A percentile compares a stretch with the other conserved stretches of the same genome.
phyloP scores from a whole-genome alignment of 2,329 filamentous ascomycete species.

The Fulvia fulva region DNA sequence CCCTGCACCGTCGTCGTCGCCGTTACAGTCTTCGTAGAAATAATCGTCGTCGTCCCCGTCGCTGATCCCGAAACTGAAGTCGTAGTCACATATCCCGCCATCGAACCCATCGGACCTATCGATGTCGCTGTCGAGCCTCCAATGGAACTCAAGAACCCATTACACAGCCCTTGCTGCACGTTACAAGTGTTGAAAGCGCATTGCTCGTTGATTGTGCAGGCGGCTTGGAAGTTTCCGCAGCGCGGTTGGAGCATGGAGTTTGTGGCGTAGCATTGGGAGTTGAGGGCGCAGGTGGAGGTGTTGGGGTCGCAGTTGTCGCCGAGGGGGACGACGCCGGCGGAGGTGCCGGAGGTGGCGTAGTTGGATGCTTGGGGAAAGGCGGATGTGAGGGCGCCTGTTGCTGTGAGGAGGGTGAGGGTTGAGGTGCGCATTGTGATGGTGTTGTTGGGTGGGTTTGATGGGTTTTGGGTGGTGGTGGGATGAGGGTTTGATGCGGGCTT shows the following conservation, averaged over 20 bases:
- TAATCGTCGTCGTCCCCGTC: not conserved
- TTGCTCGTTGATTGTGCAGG: constrained; percentile 19
- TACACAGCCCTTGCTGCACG: constrained; percentile 21
- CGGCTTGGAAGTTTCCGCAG: constrained; percentile 27
- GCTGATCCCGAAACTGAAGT: not conserved
- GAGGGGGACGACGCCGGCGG: not conserved
- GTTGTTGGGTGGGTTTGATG: not conserved
- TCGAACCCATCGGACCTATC: not conserved
- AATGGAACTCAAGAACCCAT: constrained; percentile 17
- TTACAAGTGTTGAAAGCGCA: constrained; percentile 28
- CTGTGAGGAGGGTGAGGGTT: not conserved
- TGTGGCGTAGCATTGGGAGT: not conserved
- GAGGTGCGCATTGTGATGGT: not conserved
- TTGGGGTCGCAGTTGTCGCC: not conserved
- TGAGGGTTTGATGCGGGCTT: not conserved
- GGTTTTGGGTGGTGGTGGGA: not conserved
- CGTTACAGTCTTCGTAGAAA: not conserved
- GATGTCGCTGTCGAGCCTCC: not conserved
- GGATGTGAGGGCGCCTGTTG: not conserved
- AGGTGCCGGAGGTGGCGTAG: not conserved
- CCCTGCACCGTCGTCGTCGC: not conserved
- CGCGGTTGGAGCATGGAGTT: not conserved
- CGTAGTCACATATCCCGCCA: not conserved
- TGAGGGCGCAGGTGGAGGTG: not conserved
- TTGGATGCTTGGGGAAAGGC: not conserved